Percentiles rank a stretch among this genome's conserved stretches.
Conservation (phyloP, 768 basidiomycete species). For the Boletus eberwhitei region DNA sequence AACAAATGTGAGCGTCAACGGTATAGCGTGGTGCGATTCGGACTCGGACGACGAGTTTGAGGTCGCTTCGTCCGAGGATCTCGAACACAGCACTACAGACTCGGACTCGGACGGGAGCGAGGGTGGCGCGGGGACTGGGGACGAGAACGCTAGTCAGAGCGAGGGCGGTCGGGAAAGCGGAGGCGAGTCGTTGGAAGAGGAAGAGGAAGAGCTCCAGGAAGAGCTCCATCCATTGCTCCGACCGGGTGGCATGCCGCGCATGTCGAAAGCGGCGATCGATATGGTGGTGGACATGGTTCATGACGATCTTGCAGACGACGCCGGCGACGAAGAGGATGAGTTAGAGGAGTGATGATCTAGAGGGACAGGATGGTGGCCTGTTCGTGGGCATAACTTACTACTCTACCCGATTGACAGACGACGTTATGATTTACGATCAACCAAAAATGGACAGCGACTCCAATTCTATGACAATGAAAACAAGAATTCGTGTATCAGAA, state of each 20-base stretch:
- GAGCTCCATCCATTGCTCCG: constrained; percentile 60
- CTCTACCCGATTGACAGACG: too few species aligned
- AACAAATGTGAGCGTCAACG: constrained; percentile 20
- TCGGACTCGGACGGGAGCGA: constrained; percentile 36
- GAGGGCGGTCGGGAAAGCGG: constrained; percentile 35
- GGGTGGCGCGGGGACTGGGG: constrained; percentile 17
- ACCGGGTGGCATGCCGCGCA: constrained; percentile 64
- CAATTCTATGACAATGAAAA: too few species aligned
- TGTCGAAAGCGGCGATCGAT: constrained; percentile 66
- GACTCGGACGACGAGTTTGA: constrained; percentile 38
- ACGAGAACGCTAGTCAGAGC: constrained; percentile 31
- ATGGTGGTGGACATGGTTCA: constrained; percentile 62
- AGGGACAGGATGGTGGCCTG: background rate
- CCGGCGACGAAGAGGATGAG: constrained; percentile 44
- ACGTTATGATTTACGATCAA: too few species aligned
- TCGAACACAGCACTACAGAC: constrained; percentile 38
- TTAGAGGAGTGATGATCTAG: constrained; percentile 42
- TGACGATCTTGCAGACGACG: constrained; percentile 44
- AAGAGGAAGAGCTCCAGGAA: constrained; percentile 48
- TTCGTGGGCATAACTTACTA: too few species aligned
- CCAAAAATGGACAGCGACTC: too few species aligned
- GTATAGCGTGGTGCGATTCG: constrained; percentile 32
- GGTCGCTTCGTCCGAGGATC: constrained; percentile 37
- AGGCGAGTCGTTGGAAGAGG: constrained; percentile 39
- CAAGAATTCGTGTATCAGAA: too few species aligned